Evolutionary conservation across 805 yeast species (phyloP), one percentile per base, ranked within the genome.

Genomic region (Zygotorulaspora danielsina): DNA sequence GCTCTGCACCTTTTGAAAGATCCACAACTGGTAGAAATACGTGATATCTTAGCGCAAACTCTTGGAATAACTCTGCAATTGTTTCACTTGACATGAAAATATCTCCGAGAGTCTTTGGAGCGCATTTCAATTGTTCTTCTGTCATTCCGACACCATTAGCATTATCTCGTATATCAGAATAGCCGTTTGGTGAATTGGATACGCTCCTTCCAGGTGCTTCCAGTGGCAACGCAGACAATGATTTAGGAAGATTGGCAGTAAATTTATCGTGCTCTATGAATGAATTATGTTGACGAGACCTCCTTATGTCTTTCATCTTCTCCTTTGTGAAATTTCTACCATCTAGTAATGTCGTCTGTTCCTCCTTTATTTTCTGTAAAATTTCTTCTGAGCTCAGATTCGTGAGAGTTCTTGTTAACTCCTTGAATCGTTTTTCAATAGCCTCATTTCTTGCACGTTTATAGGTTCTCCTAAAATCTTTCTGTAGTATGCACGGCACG

Each of bases 21-120:
- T 90, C 95, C 2, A 90, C 93, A 1, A 90, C 84, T 0, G 97
- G 97, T 34, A 93, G 58, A 36, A 84, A 79, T 1, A 86, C 84
- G 60, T 90, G 97, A 55, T 93, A 90, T 44, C 76, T 70, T n/a
- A 69, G 64, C 3, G 79, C 81, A 57, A 79, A 90, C 57, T 86
- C 96, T 20, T 66, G 45, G 56, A 71, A 90, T 8, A 89, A 66
- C 8, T 70, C 71, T 33, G 67, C 67, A 33, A 90, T 87, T 34
- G 77, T 78, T 4, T 41, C 49, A 16, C 85, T 66, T 0, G 76
- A 61, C 36, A 90, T 64, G 2, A 78, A 66, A 3, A 89, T 72
- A 6, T 79, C 78, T 21, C 88, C 95, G 25, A 86, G 61, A 3
- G 80, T 64, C 54, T 89, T 87, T 5, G 89, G 80, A 19, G 75